phyloP scores from a whole-genome alignment of 2,329 filamentous ascomycete genomes.

The Sordariomycetes sp. region DNA sequence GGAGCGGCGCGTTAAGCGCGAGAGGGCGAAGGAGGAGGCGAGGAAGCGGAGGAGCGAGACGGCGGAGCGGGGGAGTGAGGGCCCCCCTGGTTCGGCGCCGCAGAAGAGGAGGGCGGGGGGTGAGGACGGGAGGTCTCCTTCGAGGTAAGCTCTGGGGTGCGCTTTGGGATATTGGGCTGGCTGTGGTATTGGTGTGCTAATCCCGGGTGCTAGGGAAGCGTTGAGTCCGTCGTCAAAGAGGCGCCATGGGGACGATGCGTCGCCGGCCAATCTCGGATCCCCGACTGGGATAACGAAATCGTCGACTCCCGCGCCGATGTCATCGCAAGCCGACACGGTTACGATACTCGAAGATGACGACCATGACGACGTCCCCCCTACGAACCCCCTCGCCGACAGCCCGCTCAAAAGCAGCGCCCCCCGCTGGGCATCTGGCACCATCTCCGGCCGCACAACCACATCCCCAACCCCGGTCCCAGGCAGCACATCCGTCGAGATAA shows the following conservation, averaged over 20 bases:
- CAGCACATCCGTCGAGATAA: background rate
- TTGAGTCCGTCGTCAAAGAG: background rate
- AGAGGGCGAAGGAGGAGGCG: conserved; percentile 7
- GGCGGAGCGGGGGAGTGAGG: background rate
- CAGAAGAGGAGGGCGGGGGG: background rate
- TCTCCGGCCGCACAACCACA: background rate
- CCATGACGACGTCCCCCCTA: background rate
- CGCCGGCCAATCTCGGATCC: background rate
- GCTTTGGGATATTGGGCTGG: too few species aligned
- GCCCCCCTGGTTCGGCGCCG: background rate
- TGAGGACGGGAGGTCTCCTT: background rate
- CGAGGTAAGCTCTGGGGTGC: background rate
- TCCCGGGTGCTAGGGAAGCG: background rate
- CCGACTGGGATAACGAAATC: background rate
- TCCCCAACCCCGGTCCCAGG: background rate
- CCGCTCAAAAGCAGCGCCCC: background rate
- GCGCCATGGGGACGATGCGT: background rate
- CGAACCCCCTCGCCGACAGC: background rate
- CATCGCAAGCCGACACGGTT: background rate
- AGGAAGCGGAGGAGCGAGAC: background rate
- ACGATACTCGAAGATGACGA: background rate
- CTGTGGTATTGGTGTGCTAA: too few species aligned
- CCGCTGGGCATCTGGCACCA: background rate
- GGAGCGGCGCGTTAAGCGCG: conserved; percentile 12
- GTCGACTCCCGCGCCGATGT: background rate